These are phyloP conservation scores for Syzygium oleosum DNA, from an alignment of 345 rosid genomes.

Conservation along the genomic window DNA sequence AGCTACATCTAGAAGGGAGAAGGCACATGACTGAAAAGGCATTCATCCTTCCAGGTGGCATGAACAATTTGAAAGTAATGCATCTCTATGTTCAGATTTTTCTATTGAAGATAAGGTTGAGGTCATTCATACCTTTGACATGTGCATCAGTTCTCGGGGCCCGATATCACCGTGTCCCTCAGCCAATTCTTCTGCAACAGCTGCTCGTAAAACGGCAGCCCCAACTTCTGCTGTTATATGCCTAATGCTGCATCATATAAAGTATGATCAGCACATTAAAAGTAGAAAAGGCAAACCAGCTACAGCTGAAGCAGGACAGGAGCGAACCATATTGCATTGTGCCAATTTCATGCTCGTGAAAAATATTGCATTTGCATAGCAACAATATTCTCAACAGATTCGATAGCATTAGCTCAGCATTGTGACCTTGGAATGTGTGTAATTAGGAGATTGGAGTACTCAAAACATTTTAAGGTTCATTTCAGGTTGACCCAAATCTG, in stretches of 20 bases:
- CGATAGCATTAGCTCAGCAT: background rate
- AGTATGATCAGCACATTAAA: background rate
- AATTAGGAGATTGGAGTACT: background rate
- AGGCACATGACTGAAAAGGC: background rate
- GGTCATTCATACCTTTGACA: constrained; percentile 63
- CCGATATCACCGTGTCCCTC: constrained; percentile 78
- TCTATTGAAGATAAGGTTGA: background rate
- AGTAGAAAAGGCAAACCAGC: background rate
- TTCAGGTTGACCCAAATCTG: background rate
- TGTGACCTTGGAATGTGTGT: background rate
- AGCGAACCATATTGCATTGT: background rate
- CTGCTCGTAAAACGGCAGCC: constrained; percentile 85
- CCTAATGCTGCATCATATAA: constrained; percentile 59
- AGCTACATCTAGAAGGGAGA: background rate
- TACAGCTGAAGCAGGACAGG: background rate
- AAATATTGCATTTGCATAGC: background rate
- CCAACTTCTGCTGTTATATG: constrained; percentile 90
- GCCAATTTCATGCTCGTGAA: background rate
- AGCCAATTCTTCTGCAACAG: constrained; percentile 69
- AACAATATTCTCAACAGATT: background rate
- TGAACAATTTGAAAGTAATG: background rate
- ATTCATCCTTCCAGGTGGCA: background rate
- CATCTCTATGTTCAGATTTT: background rate
- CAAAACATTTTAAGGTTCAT: background rate
- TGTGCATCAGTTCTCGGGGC: constrained; percentile 55